phyloP scores from a whole-genome alignment of 345 rosid genomes.

The Acer saccharum region DNA sequence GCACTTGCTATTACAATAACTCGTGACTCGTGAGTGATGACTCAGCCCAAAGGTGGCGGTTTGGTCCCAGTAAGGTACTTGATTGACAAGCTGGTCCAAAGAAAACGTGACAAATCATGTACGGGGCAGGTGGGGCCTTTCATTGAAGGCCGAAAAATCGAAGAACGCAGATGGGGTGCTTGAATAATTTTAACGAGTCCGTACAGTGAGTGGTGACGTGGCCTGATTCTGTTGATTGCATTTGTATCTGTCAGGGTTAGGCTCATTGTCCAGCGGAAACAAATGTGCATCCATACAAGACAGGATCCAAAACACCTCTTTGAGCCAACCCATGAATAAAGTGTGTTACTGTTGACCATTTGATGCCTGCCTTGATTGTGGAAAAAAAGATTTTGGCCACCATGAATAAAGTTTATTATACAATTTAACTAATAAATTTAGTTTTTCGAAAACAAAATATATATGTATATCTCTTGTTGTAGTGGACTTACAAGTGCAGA shows the following conservation, averaged over 20 bases:
- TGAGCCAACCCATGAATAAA: no score
- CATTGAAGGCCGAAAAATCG: slow-evolving; percentile 20
- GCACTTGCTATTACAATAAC: not conserved
- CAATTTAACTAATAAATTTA: no score
- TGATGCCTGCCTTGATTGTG: no score
- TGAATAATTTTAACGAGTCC: slow-evolving; percentile 17
- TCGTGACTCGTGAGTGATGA: not conserved
- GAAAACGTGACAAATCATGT: slow-evolving; percentile 40
- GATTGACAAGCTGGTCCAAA: slow-evolving; percentile 44
- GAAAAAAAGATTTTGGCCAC: not conserved
- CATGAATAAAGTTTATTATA: not conserved
- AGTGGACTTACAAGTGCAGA: not conserved
- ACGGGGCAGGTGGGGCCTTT: slow-evolving; percentile 16
- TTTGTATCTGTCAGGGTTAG: not conserved
- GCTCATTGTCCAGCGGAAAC: not conserved
- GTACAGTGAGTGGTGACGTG: slow-evolving; percentile 35
- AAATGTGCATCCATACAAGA: not conserved
- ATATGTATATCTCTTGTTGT: no score
- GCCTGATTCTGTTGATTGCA: slow-evolving; percentile 21
- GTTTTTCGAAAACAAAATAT: no score
- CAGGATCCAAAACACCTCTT: not conserved
- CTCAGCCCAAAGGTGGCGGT: not conserved
- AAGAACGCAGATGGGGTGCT: slow-evolving; percentile 20
- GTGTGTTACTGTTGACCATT: no score
- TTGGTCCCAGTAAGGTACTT: not conserved